These are phyloP conservation scores for Helenozyma rhizophorensis DNA, from an alignment of 805 yeast species.

Conservation along the genomic window DNA sequence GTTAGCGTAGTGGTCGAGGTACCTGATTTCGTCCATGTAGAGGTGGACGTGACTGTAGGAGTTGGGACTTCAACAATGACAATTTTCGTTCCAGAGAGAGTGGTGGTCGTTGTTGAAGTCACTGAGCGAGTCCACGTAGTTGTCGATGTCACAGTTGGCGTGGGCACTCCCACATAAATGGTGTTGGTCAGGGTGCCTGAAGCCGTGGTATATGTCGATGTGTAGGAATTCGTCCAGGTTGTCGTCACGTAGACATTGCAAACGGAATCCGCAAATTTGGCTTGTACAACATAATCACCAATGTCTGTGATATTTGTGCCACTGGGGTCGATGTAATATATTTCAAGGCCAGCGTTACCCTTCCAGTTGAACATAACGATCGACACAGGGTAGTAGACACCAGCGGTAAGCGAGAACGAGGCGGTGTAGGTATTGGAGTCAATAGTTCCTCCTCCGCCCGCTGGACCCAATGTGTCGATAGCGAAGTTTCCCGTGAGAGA, in stretches of 20 bases:
- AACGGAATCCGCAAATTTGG: slow-evolving; percentile 3
- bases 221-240: slow-evolving; percentile 3
- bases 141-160: slow-evolving; percentile 5
- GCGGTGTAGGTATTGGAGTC: slow-evolving; percentile 5
- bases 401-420: slow-evolving; percentile 6
- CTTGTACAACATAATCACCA: slow-evolving; percentile 8
- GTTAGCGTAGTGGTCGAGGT: slow-evolving; percentile 12
- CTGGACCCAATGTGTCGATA: slow-evolving; percentile 10
- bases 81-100: slow-evolving; percentile 10
- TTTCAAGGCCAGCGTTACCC: slow-evolving; percentile 9
- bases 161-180: slow-evolving; percentile 10
- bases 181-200: slow-evolving; percentile 6
- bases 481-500: slow-evolving; percentile 10
- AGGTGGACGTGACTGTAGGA: slow-evolving; percentile 12
- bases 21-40: slow-evolving; percentile 8
- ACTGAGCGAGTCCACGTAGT: slow-evolving; percentile 7
- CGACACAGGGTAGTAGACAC: slow-evolving; percentile 12
- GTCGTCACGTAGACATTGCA: slow-evolving; percentile 6
- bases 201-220: slow-evolving; percentile 4
- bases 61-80: slow-evolving; percentile 12
- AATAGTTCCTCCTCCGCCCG: slow-evolving; percentile 9
- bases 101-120: slow-evolving; percentile 6
- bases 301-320: slow-evolving; percentile 4
- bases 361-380: slow-evolving; percentile 15
- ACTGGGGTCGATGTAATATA: slow-evolving; percentile 3